Base-by-base conservation (phyloP, 2,329 filamentous ascomycete genomes). In the Penicillium glabrum region DNA sequence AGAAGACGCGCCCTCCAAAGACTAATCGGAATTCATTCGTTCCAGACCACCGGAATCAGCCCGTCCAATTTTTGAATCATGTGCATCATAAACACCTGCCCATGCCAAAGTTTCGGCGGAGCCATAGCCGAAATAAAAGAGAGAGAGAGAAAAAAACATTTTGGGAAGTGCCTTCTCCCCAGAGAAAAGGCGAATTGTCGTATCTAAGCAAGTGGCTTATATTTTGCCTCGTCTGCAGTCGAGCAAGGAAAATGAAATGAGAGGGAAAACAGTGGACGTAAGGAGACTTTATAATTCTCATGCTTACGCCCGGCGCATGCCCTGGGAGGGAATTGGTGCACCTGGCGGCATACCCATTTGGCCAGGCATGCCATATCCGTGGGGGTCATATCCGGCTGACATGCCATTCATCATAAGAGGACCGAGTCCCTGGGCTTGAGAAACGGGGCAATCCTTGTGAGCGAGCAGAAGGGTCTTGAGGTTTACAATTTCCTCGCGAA, bases 381-480 rank as follows among this genome's bases (percentile, higher is more conserved):
- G 75, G 21, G 71, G 69, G 21, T 78, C 75, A 49, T 67, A 74
- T 46, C 76, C 76, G 49, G 74, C 62, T 19, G 67, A 61, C 67
- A 76, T 70, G 52, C 72, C 71, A 43, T 74, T 75, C 73, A 77
- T 76, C 65, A 75, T 71, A 33, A 77, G 67, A 19, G 73, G 71
- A 27, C 69, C 71, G 19, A 95, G 79, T 3, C 89, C 89, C 74
- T 97, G 93, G 46, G 91, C 88, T 72, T 96, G 90, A 3, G 92
- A 92, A 8, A 98, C 89, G 0, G 93, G 91, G 66, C 95, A 98
- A 72, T 98, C 93, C 72, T 98, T 98, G 76, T 99, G 95, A 0
- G 93, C 93, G 23, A 98, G 82, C 3, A 99, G 81, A 0, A 98
- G 80, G 0, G 93, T 96, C 80, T 97, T 98, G 43, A 99, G 83